Evolutionary conservation across 805 yeast genomes (phyloP).

Genomic region (Babjeviella inositovora): DNA sequence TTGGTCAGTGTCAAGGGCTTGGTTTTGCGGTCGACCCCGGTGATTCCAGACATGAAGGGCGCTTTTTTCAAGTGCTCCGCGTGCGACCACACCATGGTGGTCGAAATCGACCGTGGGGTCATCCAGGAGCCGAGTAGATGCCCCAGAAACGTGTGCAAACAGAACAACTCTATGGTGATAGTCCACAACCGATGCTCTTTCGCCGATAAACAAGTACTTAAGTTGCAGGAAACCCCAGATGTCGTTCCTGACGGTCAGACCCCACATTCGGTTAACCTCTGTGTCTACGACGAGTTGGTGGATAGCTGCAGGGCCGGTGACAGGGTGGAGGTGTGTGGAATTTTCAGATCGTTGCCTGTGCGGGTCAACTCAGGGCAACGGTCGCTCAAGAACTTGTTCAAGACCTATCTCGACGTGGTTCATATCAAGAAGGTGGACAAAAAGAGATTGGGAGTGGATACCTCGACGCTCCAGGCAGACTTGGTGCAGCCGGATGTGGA

Average conservation of each 20-base stretch:
- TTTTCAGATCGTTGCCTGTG: conserved; percentile 85
- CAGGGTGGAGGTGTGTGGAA: conserved; percentile 87
- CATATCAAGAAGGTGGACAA: conserved; percentile 80
- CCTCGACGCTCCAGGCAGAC: conserved; percentile 35
- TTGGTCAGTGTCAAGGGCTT: conserved; percentile 83
- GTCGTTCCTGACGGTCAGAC: conserved; percentile 97
- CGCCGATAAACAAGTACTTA: conserved; percentile 90
- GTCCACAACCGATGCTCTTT: conserved; percentile 87
- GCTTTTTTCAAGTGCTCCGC: conserved; percentile 93
- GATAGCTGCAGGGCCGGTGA: conserved; percentile 96
- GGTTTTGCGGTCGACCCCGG: conserved; percentile 74
- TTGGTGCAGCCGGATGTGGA: conserved; percentile 58
- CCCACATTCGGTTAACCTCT: conserved; percentile 86
- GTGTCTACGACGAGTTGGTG: conserved; percentile 92
- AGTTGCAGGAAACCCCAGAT: conserved; percentile 92
- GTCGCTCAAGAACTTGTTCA: conserved; percentile 68
- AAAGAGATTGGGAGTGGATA: conserved; percentile 68
- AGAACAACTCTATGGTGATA: conserved; percentile 73
- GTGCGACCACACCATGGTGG: conserved; percentile 83
- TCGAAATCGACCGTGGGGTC: conserved; percentile 87
- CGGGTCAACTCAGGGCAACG: conserved; percentile 77
- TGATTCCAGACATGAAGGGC: conserved; percentile 95
- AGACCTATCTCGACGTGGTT: conserved; percentile 88
- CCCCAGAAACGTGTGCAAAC: conserved; percentile 78
- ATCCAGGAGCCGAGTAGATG: conserved; percentile 88